Evolutionary conservation across 306 rosid genomes (phyloP), one percentile per base, ranked within the genome.

Genomic region (Quercus alba): DNA sequence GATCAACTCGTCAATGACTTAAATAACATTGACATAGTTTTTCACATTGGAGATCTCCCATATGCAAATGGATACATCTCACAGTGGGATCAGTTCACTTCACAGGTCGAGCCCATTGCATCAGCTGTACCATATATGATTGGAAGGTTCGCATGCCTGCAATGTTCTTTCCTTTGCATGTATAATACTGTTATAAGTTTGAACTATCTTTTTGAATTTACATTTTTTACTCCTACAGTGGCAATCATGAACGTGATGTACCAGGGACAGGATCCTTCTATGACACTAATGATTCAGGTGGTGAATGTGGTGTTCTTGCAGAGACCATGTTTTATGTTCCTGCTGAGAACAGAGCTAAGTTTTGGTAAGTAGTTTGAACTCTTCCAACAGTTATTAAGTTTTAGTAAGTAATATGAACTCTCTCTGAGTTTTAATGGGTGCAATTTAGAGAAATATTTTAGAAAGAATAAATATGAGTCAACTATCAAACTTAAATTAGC

Each of bases 1-100:
- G 80, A 77, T 46, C 80, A 77, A 54, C 80, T 77, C 56, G 56
- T 77, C 73, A 77, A 55, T 14, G 72, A 56, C 69, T 18, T 67
- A 8, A 46, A 35, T 6, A 67, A 67, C 26, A 31, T 31, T 8
- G 72, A 67, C 52, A 33, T 67, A 19, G 51, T 67, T 19, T 67
- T 67, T 35, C 72, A 67, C 15, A 67, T 67, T 18, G 72, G 72
- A 67, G 72, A 67, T 35, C 35, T 67, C 49, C 9, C 72, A 19
- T 67, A 67, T 18, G 72, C 72, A 67, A 67, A 67, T 9, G 72
- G 72, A 67, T 67, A 67, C 51, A 67, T 67, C 49, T 67, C 72
- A 4, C 51, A 67, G 6, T 67, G 72, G 72, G 72, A 67, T 49
- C 72, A 67, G 15, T 67, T 67, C 51, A 67, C 72, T 31, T 33